These are phyloP conservation scores for Eucalyptus tenuipes DNA, from an alignment of 345 rosid species.

Conservation along the genomic window DNA sequence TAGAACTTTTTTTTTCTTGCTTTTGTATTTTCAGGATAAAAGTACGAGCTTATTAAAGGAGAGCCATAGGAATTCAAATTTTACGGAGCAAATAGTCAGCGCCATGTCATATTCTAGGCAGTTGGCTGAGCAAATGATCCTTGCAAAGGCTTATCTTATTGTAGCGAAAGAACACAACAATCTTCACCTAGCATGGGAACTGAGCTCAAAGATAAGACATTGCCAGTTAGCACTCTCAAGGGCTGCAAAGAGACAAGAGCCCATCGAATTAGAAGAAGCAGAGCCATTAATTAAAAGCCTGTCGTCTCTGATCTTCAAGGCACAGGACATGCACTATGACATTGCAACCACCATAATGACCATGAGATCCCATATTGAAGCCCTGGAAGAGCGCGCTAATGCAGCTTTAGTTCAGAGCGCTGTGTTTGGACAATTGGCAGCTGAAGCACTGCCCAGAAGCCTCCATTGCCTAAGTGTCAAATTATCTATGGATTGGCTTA, in stretches of 20 bases:
- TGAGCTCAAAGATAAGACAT: slow-evolving; percentile 59
- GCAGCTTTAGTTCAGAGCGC: slow-evolving; percentile 73
- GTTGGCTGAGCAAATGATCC: slow-evolving; percentile 77
- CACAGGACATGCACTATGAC: slow-evolving; percentile 83
- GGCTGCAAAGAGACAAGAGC: slow-evolving; percentile 69
- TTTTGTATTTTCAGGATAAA: slow-evolving; percentile 37
- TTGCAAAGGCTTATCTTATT: slow-evolving; percentile 84
- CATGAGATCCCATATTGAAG: slow-evolving; percentile 86
- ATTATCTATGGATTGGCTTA: slow-evolving; percentile 61
- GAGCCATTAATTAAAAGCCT: slow-evolving; percentile 52
- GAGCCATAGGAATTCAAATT: slow-evolving; percentile 27
- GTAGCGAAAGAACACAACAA: slow-evolving; percentile 88
- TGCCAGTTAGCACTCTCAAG: slow-evolving; percentile 83
- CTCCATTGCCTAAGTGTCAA: slow-evolving; percentile 65
- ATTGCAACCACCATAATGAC: slow-evolving; percentile 82
- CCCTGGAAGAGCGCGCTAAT: slow-evolving; percentile 87
- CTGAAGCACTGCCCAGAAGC: slow-evolving; percentile 73
- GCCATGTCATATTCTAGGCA: slow-evolving; percentile 67
- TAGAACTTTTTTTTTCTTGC: not conserved
- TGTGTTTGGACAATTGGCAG: slow-evolving; percentile 58
- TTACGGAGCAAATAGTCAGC: slow-evolving; percentile 49
- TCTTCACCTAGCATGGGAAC: slow-evolving; percentile 84
- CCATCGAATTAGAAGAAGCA: slow-evolving; percentile 54
- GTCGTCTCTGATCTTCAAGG: slow-evolving; percentile 59
- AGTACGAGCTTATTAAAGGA: slow-evolving; percentile 14